Conservation (phyloP, 2,329 filamentous ascomycete genomes). For the Botrytis pseudocinerea region DNA sequence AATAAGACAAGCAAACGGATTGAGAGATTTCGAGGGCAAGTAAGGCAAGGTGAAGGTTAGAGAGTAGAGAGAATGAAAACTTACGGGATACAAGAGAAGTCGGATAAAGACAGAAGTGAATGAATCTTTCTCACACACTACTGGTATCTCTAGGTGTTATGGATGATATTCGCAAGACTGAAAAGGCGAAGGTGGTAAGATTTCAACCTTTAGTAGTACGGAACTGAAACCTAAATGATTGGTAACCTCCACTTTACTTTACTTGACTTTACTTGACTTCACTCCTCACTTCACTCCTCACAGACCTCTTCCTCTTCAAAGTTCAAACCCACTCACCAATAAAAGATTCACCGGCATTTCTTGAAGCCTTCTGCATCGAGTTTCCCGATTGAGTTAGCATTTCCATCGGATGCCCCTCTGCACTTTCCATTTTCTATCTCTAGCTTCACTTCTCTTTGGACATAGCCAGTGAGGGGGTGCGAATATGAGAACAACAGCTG, state of each 20-base stretch:
- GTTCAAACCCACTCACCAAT: not conserved
- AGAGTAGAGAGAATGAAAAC: not conserved
- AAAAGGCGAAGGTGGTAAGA: conserved; percentile 4
- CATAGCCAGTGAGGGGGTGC: not conserved
- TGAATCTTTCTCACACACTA: not conserved
- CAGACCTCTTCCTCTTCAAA: not conserved
- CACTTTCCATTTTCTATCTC: not conserved
- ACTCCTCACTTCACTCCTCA: conserved; percentile 9
- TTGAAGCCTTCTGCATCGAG: not conserved
- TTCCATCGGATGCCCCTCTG: not conserved
- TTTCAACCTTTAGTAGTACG: conserved; percentile 6
- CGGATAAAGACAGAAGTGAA: not conserved
- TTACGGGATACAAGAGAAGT: not conserved
- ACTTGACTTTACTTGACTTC: not conserved
- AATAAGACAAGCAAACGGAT: not conserved
- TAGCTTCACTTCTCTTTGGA: not conserved
- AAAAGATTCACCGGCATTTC: not conserved
- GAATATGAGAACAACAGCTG: not conserved
- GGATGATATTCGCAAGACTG: not conserved
- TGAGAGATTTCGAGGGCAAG: not conserved
- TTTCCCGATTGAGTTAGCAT: conserved; percentile 2
- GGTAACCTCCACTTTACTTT: not conserved
- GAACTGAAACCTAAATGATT: not conserved
- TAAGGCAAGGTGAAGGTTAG: not conserved
- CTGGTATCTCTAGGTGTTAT: not conserved